phyloP scores from a whole-genome alignment of 805 yeast genomes.

The Komagataella pastoris region DNA sequence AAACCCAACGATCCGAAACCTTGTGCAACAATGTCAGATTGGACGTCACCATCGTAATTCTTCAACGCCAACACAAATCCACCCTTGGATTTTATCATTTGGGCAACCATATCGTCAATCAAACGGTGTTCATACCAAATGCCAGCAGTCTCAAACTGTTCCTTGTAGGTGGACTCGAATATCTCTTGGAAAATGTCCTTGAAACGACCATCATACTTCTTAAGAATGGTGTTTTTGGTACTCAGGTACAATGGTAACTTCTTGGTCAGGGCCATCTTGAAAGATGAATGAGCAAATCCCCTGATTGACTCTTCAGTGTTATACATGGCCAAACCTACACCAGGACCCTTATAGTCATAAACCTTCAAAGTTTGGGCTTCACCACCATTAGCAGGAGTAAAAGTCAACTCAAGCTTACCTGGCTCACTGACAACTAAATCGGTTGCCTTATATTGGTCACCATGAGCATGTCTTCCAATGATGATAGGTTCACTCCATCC shows the following conservation, averaged over 20 bases:
- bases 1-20: slow-evolving; percentile 78
- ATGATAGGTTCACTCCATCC: slow-evolving; percentile 76
- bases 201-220: slow-evolving; percentile 73
- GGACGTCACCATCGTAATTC: slow-evolving; percentile 81
- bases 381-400: slow-evolving; percentile 48
- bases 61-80: slow-evolving; percentile 73
- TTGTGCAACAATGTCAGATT: slow-evolving; percentile 76
- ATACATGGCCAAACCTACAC: slow-evolving; percentile 76
- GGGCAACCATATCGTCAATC: slow-evolving; percentile 84
- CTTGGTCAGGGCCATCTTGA: slow-evolving; percentile 56
- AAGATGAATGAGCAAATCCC: slow-evolving; percentile 73
- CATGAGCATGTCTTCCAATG: slow-evolving; percentile 79
- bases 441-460: slow-evolving; percentile 76
- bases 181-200: slow-evolving; percentile 66
- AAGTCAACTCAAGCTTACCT: slow-evolving; percentile 54
- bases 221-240: slow-evolving; percentile 71
- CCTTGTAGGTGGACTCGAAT: slow-evolving; percentile 43
- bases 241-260: slow-evolving; percentile 54
- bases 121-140: slow-evolving; percentile 71
- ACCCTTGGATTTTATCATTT: slow-evolving; percentile 76
- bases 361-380: slow-evolving; percentile 35
- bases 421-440: slow-evolving; percentile 55
- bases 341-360: slow-evolving; percentile 49
- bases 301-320: slow-evolving; percentile 67
- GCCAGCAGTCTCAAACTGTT: slow-evolving; percentile 43